Conservation (phyloP, 768 basidiomycete genomes). For the Wakefieldia striispora region DNA sequence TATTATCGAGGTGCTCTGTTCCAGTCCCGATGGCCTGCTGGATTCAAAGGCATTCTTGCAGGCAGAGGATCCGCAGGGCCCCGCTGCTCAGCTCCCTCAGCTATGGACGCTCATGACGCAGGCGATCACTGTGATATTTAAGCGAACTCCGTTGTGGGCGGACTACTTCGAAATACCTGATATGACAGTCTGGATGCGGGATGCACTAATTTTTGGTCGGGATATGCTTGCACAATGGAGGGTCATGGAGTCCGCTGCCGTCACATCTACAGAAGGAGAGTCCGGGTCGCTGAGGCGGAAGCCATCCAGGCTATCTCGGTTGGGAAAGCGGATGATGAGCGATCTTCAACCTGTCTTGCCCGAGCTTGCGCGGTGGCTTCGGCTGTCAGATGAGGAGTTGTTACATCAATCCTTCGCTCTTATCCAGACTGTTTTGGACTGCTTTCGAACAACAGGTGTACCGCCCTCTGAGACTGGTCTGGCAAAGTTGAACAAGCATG, state of each 20-base stretch:
- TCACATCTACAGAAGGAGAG: slow-evolving; percentile 21
- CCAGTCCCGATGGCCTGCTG: slow-evolving; percentile 66
- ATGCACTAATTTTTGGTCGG: slow-evolving; percentile 90
- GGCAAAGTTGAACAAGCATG: slow-evolving; percentile 64
- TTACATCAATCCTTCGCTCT: slow-evolving; percentile 87
- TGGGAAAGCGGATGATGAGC: slow-evolving; percentile 73
- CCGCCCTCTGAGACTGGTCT: slow-evolving; percentile 55
- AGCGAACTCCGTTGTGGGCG: slow-evolving; percentile 81
- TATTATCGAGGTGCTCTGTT: slow-evolving; percentile 84
- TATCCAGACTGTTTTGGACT: slow-evolving; percentile 72
- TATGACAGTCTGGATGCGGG: slow-evolving; percentile 98
- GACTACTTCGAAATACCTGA: slow-evolving; percentile 71
- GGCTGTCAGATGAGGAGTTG: slow-evolving; percentile 89
- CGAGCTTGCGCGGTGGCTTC: slow-evolving; percentile 83
- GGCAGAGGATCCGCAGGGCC: slow-evolving; percentile 40
- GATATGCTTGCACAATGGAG: slow-evolving; percentile 81
- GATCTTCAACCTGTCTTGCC: slow-evolving; percentile 76
- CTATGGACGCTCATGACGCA: slow-evolving; percentile 84
- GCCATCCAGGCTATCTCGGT: slow-evolving; percentile 49
- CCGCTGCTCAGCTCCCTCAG: slow-evolving; percentile 54
- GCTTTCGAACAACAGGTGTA: slow-evolving; percentile 64
- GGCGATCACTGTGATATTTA: slow-evolving; percentile 82
- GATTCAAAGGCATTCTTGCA: slow-evolving; percentile 53
- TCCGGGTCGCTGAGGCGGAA: slow-evolving; percentile 26
- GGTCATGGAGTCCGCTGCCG: slow-evolving; percentile 66